These are phyloP conservation scores for Aurifilum marmelostoma DNA, from an alignment of 2,329 filamentous ascomycete species.

Conservation along the genomic window DNA sequence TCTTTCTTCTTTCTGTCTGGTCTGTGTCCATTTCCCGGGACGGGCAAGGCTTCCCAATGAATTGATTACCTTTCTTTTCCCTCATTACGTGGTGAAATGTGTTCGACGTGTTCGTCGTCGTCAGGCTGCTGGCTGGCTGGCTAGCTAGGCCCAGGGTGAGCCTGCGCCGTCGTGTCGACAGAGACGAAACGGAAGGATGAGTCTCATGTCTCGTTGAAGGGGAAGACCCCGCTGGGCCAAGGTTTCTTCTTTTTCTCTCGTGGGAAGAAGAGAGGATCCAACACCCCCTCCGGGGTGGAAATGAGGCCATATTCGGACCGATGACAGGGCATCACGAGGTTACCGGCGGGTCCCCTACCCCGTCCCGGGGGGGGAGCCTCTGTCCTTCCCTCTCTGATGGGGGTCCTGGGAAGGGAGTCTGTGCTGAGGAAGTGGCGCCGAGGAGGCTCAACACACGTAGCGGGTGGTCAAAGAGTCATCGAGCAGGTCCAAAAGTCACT, in stretches of 20 bases:
- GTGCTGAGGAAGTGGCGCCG: neutral
- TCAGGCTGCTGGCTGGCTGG: too few relatives aligned
- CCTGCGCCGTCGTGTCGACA: neutral
- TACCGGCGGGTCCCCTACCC: neutral
- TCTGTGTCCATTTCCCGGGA: neutral
- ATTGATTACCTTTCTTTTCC: too few relatives aligned
- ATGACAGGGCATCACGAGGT: constrained; percentile 15
- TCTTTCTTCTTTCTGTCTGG: neutral
- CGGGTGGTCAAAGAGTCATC: neutral
- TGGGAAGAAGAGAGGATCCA: neutral
- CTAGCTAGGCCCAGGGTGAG: constrained; percentile 12
- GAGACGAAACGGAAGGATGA: neutral
- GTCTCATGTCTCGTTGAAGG: neutral
- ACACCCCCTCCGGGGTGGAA: constrained; percentile 16
- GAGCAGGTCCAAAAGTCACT: neutral
- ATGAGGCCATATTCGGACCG: constrained; percentile 13
- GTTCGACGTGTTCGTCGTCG: too few relatives aligned
- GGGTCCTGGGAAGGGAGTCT: neutral
- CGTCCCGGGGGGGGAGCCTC: too few relatives aligned
- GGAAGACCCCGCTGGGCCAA: neutral
- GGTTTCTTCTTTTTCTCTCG: too few relatives aligned
- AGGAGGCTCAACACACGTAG: neutral
- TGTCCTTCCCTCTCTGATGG: neutral
- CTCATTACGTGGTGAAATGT: neutral
- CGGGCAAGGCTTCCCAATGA: neutral